A percentile compares a stretch with the other conserved stretches of the same genome.
phyloP scores from a whole-genome alignment of 1,284 basidiomycete species.

The Stygiomarasmius scandens region DNA sequence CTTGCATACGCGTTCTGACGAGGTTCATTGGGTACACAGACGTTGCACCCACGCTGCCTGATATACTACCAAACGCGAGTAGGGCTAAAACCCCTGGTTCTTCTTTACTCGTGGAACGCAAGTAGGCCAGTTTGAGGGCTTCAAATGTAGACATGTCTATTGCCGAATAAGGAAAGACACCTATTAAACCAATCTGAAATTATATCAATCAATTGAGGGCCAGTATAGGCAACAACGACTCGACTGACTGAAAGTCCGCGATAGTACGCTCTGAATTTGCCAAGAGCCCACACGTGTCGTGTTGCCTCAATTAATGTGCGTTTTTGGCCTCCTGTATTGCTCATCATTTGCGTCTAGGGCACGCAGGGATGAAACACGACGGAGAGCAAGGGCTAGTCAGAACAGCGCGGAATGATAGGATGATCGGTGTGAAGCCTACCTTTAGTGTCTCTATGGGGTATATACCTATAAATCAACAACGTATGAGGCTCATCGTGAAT shows the following conservation, averaged over 20 bases:
- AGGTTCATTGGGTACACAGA: conserved; percentile 93
- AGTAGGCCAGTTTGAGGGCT: conserved; percentile 84
- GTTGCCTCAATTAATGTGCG: conserved; percentile 62
- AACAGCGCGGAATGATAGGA: not conserved
- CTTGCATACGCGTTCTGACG: conserved; percentile 93
- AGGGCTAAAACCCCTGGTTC: conserved; percentile 85
- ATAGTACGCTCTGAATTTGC: conserved; percentile 86
- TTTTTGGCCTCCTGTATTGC: conserved; percentile 67
- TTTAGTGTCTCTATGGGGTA: conserved; percentile 90
- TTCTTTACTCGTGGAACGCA: conserved; percentile 77
- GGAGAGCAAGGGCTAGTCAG: conserved; percentile 7
- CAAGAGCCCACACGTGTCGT: conserved; percentile 77
- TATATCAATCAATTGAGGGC: conserved; percentile 17
- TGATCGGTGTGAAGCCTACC: conserved; percentile 39
- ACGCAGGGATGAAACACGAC: not conserved
- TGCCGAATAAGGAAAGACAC: conserved; percentile 89
- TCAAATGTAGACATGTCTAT: conserved; percentile 97
- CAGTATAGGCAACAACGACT: conserved; percentile 2
- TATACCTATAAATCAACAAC: conserved; percentile 57
- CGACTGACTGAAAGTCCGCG: conserved; percentile 82
- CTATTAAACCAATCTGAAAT: conserved; percentile 80
- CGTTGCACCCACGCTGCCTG: conserved; percentile 89
- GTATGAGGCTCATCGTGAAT: conserved; percentile 20
- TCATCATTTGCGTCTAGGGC: conserved; percentile 90
- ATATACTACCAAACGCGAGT: conserved; percentile 86